Evolutionary conservation across 2,329 filamentous ascomycete genomes (phyloP), one percentile per base, ranked within the genome.

Genomic region (Cephalotrichum gorgonifer): DNA sequence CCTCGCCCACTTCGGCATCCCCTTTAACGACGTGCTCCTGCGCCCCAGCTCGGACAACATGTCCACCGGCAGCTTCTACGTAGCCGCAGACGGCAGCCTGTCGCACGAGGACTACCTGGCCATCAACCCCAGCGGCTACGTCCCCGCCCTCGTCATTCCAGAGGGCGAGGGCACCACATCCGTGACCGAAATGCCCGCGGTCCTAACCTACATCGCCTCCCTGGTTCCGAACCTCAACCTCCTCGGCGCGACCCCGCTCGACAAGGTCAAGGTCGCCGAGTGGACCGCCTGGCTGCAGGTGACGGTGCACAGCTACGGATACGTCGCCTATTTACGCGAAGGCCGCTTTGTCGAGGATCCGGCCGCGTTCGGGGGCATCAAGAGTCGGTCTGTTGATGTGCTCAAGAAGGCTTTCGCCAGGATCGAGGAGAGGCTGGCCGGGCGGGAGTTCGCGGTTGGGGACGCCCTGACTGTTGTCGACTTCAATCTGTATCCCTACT

Each of bases 201-300:
- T 68, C 4, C 44, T 66, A 1, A 60, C 49, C 11, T 66, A 62
- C 53, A 58, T 65, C 43, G 56, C 58, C 3, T 56, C 57, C 0
- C 51, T 64, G 1, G 38, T 57, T 0, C 57, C 56, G 0, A 22
- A 55, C 0, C 22, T 51, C 6, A 44, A 52, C 0, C 50, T 67
- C 0, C 30, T 61, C 0, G 63, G 64, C 0, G n/a, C 43, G 2
- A 50, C 48, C 0, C 2, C 43, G 0, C 12, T 63, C 1, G 54
- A 59, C 3, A 54, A 52, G 0, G 59, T 63, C 2, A 59, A 56
- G 33, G 55, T 59, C 0, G 14, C 54, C 1, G 58, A 67, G 47
- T 68, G 65, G 65, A 33, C 62, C 15, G 52, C 51, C 2, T 67
- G 59, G 54, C 51, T 68, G 1, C 61, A 62, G 2, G 62, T 60